Percentiles rank a stretch among this genome's conserved stretches.
Evolutionary conservation across 305 asterid genomes (phyloP).

Genomic region (Fraxinus baroniana): DNA sequence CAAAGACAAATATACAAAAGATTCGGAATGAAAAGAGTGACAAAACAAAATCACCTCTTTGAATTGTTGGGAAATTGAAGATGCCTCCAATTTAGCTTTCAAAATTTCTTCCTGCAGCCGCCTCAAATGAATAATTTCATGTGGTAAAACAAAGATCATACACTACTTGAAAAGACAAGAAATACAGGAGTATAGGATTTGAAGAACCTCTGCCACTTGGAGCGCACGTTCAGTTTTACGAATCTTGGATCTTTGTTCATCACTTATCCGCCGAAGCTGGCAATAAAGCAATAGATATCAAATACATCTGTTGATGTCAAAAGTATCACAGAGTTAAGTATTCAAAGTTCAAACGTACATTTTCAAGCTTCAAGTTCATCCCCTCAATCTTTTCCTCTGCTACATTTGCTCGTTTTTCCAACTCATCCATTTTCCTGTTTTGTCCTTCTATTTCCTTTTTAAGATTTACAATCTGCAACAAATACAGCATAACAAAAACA

Average conservation of each 20-base stretch:
- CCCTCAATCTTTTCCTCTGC: slow-evolving; percentile 41
- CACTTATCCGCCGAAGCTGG: slow-evolving; percentile 44
- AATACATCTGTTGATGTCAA: slow-evolving; percentile 1
- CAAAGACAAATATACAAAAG: not conserved
- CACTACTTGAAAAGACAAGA: not conserved
- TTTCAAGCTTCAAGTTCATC: slow-evolving; percentile 43
- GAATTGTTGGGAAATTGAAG: slow-evolving; percentile 34
- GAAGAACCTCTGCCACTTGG: slow-evolving; percentile 46
- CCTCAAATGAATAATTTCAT: slow-evolving; percentile 19
- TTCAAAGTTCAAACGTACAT: slow-evolving; percentile 26
- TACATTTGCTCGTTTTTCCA: slow-evolving; percentile 31
- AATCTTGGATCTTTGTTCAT: slow-evolving; percentile 44
- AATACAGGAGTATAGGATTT: not conserved
- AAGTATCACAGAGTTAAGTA: not conserved
- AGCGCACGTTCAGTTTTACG: slow-evolving; percentile 42
- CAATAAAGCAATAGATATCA: slow-evolving; percentile 9
- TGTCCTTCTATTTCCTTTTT: slow-evolving; percentile 42
- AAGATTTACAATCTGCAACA: slow-evolving; percentile 38
- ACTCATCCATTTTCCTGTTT: slow-evolving; percentile 31
- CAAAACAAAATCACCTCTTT: slow-evolving; percentile 33
- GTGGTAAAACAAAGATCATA: slow-evolving; percentile 5
- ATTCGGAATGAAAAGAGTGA: not conserved
- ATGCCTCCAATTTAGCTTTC: slow-evolving; percentile 49
- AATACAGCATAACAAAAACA: slow-evolving; percentile 1
- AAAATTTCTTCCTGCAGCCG: slow-evolving; percentile 46